These are phyloP conservation scores for Fusarium oxysporum DNA, from an alignment of 2,329 filamentous ascomycete species.

Conservation along the genomic window DNA sequence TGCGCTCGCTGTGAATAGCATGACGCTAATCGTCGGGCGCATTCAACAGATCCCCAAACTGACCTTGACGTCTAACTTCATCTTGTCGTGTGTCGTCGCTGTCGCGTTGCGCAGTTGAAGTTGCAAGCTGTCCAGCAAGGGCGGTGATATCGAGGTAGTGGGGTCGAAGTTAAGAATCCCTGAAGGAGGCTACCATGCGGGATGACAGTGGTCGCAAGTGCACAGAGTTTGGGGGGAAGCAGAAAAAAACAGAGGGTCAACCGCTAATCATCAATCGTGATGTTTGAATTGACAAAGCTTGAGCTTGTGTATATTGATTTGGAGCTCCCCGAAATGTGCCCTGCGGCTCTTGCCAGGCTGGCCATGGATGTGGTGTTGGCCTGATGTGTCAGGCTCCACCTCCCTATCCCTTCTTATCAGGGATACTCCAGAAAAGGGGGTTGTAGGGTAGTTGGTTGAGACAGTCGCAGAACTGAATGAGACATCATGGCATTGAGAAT, in stretches of 20 bases:
- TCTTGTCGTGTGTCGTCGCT: constrained; percentile 46
- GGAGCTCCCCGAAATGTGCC: constrained; percentile 49
- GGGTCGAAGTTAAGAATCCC: constrained; percentile 45
- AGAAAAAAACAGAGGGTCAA: not conserved
- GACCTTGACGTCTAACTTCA: constrained; percentile 59
- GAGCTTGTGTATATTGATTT: constrained; percentile 39
- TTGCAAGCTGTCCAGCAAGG: constrained; percentile 46
- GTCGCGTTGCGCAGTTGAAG: constrained; percentile 44
- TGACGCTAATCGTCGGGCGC: not conserved
- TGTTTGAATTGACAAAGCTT: constrained; percentile 31
- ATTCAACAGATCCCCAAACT: constrained; percentile 26
- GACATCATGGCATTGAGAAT: not conserved
- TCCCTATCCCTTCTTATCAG: constrained; percentile 35
- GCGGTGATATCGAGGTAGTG: constrained; percentile 47
- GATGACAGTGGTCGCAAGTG: constrained; percentile 18
- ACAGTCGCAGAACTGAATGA: not conserved
- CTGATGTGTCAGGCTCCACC: constrained; percentile 42
- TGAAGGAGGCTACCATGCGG: constrained; percentile 44
- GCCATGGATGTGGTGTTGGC: constrained; percentile 43
- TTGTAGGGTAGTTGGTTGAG: constrained; percentile 24
- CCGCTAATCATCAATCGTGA: constrained; percentile 39
- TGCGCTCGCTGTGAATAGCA: not conserved
- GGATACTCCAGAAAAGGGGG: constrained; percentile 37
- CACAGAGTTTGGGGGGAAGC: not conserved
- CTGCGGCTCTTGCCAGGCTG: constrained; percentile 47